Percentiles rank a stretch among this genome's conserved stretches.
Conservation (phyloP, 148 eudicot species). For the Bassia scoparia region DNA sequence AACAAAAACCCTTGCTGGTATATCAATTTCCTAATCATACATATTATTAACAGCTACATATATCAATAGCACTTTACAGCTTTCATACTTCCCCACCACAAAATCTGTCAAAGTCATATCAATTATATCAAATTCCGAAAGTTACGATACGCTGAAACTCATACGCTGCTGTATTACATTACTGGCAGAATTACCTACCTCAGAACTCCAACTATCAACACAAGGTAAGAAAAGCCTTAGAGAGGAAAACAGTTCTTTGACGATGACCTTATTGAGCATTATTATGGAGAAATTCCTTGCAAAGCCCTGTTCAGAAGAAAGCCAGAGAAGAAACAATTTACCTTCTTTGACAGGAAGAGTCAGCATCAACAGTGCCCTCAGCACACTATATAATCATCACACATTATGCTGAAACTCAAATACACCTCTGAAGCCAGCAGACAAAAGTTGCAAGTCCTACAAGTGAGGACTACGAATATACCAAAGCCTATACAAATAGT, state of each 20-base stretch:
- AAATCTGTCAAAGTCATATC: too few relatives aligned
- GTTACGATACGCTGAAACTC: too few relatives aligned
- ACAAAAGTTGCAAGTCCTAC: neutral
- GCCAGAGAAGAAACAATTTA: slow-evolving; percentile 21
- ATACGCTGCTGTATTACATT: too few relatives aligned
- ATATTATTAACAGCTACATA: neutral
- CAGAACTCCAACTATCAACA: too few relatives aligned
- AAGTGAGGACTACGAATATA: neutral
- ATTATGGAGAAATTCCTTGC: too few relatives aligned
- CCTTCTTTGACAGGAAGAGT: slow-evolving; percentile 86
- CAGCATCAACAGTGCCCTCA: slow-evolving; percentile 91
- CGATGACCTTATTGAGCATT: too few relatives aligned
- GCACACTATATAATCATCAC: slow-evolving; percentile 93
- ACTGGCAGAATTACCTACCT: too few relatives aligned
- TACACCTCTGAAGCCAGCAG: slow-evolving; percentile 53
- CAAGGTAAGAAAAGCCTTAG: too few relatives aligned
- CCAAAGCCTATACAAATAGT: neutral
- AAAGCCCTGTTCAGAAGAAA: too few relatives aligned
- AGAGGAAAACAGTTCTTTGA: too few relatives aligned
- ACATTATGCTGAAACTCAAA: slow-evolving; percentile 96
- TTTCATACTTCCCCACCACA: too few relatives aligned
- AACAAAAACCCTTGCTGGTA: neutral
- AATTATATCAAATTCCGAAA: too few relatives aligned
- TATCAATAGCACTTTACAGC: neutral
- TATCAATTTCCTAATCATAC: neutral